A percentile compares a stretch with the other conserved stretches of the same genome.
Conservation (phyloP, 1,139 yeast species). For the Suhomyces bribrorum region DNA sequence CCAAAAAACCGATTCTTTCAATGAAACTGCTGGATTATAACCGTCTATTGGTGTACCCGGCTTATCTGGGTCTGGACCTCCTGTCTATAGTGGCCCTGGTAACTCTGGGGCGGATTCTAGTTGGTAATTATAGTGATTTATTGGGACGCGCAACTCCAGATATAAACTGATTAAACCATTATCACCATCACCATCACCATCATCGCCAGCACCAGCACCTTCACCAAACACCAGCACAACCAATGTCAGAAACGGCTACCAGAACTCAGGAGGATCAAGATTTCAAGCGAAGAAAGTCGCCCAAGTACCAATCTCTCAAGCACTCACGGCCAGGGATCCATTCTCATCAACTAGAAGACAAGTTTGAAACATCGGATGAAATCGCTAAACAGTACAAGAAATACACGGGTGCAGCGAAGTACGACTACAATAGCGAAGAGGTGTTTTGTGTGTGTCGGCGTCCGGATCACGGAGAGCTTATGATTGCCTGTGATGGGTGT, state of each 20-base stretch:
- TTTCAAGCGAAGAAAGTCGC: constrained; percentile 5
- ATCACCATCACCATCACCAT: background rate
- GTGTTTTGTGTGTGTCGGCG: constrained; percentile 77
- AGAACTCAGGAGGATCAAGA: constrained; percentile 2
- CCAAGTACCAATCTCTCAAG: constrained; percentile 4
- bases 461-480: constrained; percentile 72
- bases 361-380: constrained; percentile 36
- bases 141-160: background rate
- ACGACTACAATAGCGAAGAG: constrained; percentile 55
- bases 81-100: too few relatives aligned
- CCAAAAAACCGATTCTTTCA: too few relatives aligned
- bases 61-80: too few relatives aligned
- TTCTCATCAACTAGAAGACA: constrained; percentile 10
- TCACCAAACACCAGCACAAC: background rate
- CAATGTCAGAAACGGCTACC: constrained; percentile 1
- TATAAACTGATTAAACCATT: background rate
- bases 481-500: constrained; percentile 94
- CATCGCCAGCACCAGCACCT: background rate
- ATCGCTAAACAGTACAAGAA: constrained; percentile 48
- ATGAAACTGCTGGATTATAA: too few relatives aligned
- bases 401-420: constrained; percentile 46
- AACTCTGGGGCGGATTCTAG: background rate
- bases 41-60: background rate
- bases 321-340: background rate
- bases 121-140: too few relatives aligned